A percentile compares a stretch with the other conserved stretches of the same genome.
These are phyloP conservation scores for Ilyonectria mors-panacis DNA, from an alignment of 2,329 filamentous ascomycete species.

Conservation along the genomic window DNA sequence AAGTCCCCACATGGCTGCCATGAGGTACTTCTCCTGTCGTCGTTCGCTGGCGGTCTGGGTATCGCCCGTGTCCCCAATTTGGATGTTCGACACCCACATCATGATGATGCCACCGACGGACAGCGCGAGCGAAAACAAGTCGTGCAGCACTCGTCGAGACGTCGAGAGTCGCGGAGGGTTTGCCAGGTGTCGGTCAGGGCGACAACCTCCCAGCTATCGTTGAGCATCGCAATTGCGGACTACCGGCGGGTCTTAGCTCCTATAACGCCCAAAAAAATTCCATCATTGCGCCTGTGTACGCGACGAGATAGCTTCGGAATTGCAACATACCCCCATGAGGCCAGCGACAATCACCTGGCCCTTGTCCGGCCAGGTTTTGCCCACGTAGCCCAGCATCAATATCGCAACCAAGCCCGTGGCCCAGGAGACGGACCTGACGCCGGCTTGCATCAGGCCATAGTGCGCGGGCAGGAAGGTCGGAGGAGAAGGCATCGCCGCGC, in stretches of 20 bases:
- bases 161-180: slow-evolving; percentile 47
- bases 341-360: slow-evolving; percentile 50
- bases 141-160: slow-evolving; percentile 50
- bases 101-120: slow-evolving; percentile 54
- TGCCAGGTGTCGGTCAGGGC: slow-evolving; percentile 47
- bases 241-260: slow-evolving; percentile 27
- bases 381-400: slow-evolving; percentile 51
- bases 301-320: not conserved
- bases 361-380: slow-evolving; percentile 51
- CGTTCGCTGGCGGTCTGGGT: slow-evolving; percentile 25
- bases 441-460: slow-evolving; percentile 43
- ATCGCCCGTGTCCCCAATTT: slow-evolving; percentile 20
- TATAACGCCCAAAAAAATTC: not conserved
- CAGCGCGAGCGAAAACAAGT: slow-evolving; percentile 53
- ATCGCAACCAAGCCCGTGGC: slow-evolving; percentile 50
- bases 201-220: slow-evolving; percentile 56
- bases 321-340: slow-evolving; percentile 47
- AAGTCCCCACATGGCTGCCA: slow-evolving; percentile 42
- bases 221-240: slow-evolving; percentile 53
- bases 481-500: slow-evolving; percentile 38
- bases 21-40: slow-evolving; percentile 38
- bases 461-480: slow-evolving; percentile 31
- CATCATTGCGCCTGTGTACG: not conserved
- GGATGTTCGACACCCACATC: slow-evolving; percentile 52
- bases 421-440: slow-evolving; percentile 51